phyloP scores from a whole-genome alignment of 805 yeast species.

The Myxozyma sirexii region DNA sequence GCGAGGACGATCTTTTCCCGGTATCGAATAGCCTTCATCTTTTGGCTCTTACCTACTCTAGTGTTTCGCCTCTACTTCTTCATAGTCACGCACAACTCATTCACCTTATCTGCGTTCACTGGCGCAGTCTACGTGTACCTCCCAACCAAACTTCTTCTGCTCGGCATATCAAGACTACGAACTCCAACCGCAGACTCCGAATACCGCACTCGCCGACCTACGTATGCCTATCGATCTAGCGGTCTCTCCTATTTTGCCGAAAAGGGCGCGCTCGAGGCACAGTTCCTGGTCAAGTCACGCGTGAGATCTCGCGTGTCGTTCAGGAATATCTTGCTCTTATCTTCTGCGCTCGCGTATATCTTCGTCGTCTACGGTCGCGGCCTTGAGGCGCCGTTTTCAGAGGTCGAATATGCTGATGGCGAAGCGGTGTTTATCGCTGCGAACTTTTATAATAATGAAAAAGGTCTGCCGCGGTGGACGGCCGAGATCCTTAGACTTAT shows the following conservation, averaged over 20 bases:
- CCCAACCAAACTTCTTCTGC: constrained; percentile 16
- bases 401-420: too few relatives aligned
- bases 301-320: too few relatives aligned
- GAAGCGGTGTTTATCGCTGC: constrained; percentile 28
- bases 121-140: constrained; percentile 21
- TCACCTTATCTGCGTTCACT: constrained; percentile 15
- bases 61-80: constrained; percentile 15
- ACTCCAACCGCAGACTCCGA: background rate
- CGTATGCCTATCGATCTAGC: too few relatives aligned
- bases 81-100: constrained; percentile 27
- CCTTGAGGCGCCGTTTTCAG: background rate
- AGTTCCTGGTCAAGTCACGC: too few relatives aligned
- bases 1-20: too few relatives aligned
- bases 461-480: constrained; percentile 20
- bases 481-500: constrained; percentile 16
- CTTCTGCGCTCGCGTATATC: background rate
- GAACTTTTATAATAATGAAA: constrained; percentile 25
- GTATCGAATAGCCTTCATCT: too few relatives aligned
- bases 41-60: constrained; percentile 18
- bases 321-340: background rate
- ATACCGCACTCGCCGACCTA: background rate
- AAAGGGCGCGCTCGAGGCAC: background rate
- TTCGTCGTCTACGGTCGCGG: background rate
- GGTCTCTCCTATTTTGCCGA: background rate
- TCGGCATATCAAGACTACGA: background rate